phyloP scores from a whole-genome alignment of 1,284 basidiomycete genomes.

The Fistulinella staudtii region DNA sequence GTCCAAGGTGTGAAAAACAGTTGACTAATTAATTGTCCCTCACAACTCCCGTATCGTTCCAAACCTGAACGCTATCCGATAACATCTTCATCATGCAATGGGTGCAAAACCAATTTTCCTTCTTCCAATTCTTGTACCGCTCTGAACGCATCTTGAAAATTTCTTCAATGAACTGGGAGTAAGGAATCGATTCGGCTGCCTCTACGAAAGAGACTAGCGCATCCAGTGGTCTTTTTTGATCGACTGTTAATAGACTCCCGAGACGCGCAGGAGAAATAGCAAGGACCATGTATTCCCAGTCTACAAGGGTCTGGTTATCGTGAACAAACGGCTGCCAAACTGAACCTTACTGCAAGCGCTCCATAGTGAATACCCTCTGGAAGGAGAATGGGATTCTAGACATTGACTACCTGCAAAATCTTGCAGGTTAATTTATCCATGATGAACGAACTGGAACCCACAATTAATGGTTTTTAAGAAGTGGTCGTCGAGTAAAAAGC shows the following conservation, averaged over 20 bases:
- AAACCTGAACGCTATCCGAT: slow-evolving; percentile 28
- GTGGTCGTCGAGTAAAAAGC: slow-evolving; percentile 28
- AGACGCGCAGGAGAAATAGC: not conserved
- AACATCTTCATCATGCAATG: slow-evolving; percentile 30
- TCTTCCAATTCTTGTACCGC: slow-evolving; percentile 30
- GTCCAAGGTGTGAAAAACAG: no score
- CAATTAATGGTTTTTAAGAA: slow-evolving; percentile 29
- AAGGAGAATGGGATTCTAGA: slow-evolving; percentile 13
- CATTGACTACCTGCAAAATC: slow-evolving; percentile 16
- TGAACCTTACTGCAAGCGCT: slow-evolving; percentile 28
- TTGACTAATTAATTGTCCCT: no score
- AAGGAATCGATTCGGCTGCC: slow-evolving; percentile 6
- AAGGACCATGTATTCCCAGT: slow-evolving; percentile 21
- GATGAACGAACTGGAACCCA: slow-evolving; percentile 1
- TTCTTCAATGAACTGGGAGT: slow-evolving; percentile 23
- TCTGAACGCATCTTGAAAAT: slow-evolving; percentile 27
- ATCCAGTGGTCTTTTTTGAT: slow-evolving; percentile 8
- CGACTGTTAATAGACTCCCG: slow-evolving; percentile 8
- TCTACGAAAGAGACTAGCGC: slow-evolving; percentile 9
- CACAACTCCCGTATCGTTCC: slow-evolving; percentile 17
- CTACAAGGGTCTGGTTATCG: slow-evolving; percentile 5
- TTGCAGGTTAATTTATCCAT: not conserved
- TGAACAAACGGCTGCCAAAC: not conserved
- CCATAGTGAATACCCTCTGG: slow-evolving; percentile 19
- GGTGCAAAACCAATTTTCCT: slow-evolving; percentile 34